Base-by-base conservation (phyloP, 805 yeast genomes). In the Lachancea meyersii region DNA sequence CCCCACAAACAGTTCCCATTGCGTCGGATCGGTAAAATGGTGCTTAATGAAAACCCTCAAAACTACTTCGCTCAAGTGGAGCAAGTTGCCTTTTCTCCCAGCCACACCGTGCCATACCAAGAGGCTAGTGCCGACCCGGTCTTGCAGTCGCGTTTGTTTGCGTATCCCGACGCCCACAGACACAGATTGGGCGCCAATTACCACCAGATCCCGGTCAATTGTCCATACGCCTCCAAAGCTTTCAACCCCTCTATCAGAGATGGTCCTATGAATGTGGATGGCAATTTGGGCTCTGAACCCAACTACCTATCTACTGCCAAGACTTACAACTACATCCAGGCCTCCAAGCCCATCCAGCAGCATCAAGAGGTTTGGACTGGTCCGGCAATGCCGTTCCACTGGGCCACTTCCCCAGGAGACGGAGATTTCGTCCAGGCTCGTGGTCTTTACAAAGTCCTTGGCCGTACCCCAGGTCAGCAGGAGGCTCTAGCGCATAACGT, bases 31-130 rank as follows among this genome's bases (percentile, higher is more conserved):
- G 96, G 95, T 63, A 80, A 79, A 63, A 69, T 86, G 51, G 79
- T 77, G 1, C 67, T 86, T 63, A 82, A 86, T 65, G 86, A 84
- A 67, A 86, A 86, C 68, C 93, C 95, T 47, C 70, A 76, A 65
- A 86, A 86, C 66, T 87, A 80, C 67, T 86, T 86, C 63, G 95
- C 95, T 38, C 95, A 85, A 63, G 75, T 83, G 44, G 94, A 85
- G 64, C 93, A 85, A 61, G 84, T 81, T 48, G 94, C 94, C 1
- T 85, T 85, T 63, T 79, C 89, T 2, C 94, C 94, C 47, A 79
- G 88, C 13, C 86, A 83, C 64, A 76, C 86, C n/a, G 83, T 84
- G 27, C 93, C 93, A 36, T 84, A 85, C 54, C 79, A 81, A 69
- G 88, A 83, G 64, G 75, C 91, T 14, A 79, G 86, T 28, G 86